Percentiles rank a stretch among this genome's conserved stretches.
Conservation (phyloP, 352 stramenopile genomes). For the Phytophthora pini region DNA sequence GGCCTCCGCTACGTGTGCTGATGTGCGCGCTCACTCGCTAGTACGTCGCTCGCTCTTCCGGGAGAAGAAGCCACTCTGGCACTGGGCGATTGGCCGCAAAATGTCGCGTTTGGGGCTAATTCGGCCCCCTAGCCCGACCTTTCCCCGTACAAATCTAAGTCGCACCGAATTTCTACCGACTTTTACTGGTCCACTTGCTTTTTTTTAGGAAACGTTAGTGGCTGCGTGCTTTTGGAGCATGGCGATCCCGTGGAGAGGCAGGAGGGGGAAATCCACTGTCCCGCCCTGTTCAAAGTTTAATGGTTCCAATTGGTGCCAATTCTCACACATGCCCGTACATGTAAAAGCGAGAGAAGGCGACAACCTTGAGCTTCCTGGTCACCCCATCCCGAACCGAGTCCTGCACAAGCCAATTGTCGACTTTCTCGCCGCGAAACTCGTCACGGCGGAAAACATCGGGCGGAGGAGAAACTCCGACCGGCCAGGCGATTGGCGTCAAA, state of each 20-base stretch:
- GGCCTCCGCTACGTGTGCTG: neutral
- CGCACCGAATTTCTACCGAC: conserved; percentile 31
- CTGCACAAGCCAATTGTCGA: conserved; percentile 23
- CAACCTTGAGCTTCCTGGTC: conserved; percentile 26
- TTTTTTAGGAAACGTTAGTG: too few species aligned
- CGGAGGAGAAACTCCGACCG: conserved; percentile 6
- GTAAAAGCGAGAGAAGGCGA: conserved; percentile 30
- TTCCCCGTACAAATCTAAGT: conserved; percentile 33
- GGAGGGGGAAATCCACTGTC: conserved; percentile 1
- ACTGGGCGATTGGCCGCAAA: conserved; percentile 22
- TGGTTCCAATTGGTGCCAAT: conserved; percentile 6
- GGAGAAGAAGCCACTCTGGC: conserved; percentile 37
- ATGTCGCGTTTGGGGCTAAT: conserved; percentile 26
- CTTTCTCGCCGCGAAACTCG: conserved; percentile 19
- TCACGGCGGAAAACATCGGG: conserved; percentile 35
- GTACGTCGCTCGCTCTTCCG: conserved; percentile 20
- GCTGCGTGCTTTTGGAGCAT: neutral
- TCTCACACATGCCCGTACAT: conserved; percentile 29
- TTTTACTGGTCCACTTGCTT: conserved; percentile 12
- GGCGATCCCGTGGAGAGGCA: conserved; percentile 3
- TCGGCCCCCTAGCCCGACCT: conserved; percentile 18
- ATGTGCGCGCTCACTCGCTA: neutral
- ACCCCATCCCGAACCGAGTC: conserved; percentile 33
- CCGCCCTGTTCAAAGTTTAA: neutral
- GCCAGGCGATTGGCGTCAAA: conserved; percentile 16